Evolutionary conservation across 1,284 basidiomycete species (phyloP).

Genomic region (Apiotrichum veenhuisii): DNA sequence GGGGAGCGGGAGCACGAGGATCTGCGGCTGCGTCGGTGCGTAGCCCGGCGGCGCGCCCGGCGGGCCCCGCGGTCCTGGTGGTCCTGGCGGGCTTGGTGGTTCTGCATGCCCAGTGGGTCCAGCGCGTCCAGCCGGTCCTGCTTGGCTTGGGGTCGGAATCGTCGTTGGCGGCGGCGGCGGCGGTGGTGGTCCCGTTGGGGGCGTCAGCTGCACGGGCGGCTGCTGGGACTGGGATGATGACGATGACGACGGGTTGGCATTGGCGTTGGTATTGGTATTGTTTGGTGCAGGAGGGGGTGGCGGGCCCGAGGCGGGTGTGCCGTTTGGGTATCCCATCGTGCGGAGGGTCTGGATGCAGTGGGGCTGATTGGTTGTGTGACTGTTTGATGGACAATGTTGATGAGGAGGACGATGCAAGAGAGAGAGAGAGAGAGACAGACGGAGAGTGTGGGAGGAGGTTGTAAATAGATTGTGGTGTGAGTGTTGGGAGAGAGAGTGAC

Average conservation of each 20-base stretch:
- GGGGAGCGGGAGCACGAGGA: constrained; percentile 41
- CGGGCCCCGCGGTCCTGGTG: neutral
- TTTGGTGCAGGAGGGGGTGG: neutral
- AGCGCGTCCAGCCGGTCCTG: too few species aligned
- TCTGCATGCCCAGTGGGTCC: too few species aligned
- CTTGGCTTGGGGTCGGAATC: too few species aligned
- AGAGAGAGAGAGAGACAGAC: neutral
- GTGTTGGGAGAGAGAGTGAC: too few species aligned
- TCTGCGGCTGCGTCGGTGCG: constrained; percentile 40
- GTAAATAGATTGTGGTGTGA: too few species aligned
- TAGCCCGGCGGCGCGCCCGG: constrained; percentile 35
- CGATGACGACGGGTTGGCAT: too few species aligned
- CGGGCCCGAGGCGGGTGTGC: neutral
- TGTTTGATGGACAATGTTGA: neutral
- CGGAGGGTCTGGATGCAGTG: neutral
- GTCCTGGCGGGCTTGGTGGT: too few species aligned
- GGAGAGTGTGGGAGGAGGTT: neutral
- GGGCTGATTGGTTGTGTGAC: neutral
- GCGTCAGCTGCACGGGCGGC: too few species aligned
- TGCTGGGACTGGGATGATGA: too few species aligned
- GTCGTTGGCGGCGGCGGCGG: too few species aligned
- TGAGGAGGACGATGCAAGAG: neutral
- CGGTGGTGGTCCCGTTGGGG: too few species aligned
- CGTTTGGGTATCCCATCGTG: neutral
- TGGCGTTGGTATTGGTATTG: too few species aligned